Evolutionary conservation across 441 rosid genomes (phyloP), one percentile per base, ranked within the genome.

Genomic region (Biscutella laevigata): DNA sequence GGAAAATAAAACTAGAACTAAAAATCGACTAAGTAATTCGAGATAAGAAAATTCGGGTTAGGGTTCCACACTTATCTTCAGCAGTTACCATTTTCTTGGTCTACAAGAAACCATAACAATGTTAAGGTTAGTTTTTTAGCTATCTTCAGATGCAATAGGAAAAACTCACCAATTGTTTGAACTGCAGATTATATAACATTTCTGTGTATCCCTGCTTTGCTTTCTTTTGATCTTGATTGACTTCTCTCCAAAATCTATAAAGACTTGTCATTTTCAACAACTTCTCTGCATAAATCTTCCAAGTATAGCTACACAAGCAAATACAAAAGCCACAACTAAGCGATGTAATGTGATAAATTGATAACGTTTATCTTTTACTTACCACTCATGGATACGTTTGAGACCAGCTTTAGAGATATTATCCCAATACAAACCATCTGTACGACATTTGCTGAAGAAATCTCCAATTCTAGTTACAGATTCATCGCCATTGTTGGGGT

Each of bases 401-500:
- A 90, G 81, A 38, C 94, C 94, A 32, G 57, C 82, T 4, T 63
- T 42, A 20, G 96, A 88, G 12, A 88, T 62, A 66, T 39, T 54
- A 46, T 72, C 73, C 96, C 96, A 91, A 46, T 71, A 65, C 33
- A 55, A 77, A 29, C 72, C 54, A 67, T 83, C 88, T 4, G 17
- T 32, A 53, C 68, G 69, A 74, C 96, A 83, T 27, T 70, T 78
- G 46, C 78, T 85, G 14, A 91, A 91, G 81, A 91, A 91, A 57
- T 83, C 86, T 3, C 74, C 85, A 5, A 88, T 85, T 51, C 57
- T 85, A 30, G 70, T 64, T 62, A 83, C 76, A 24, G 95, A 77
- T 13, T 79, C 86, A 4, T 88, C 87, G 0, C 96, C 96, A 49
- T 81, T 77, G 70, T 75, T 78, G 0, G 98, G 98, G 69, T 88